A percentile compares a stretch with the other conserved stretches of the same genome.
phyloP scores from a whole-genome alignment of 106 monocot species.

The Platanthera guangdongensis region DNA sequence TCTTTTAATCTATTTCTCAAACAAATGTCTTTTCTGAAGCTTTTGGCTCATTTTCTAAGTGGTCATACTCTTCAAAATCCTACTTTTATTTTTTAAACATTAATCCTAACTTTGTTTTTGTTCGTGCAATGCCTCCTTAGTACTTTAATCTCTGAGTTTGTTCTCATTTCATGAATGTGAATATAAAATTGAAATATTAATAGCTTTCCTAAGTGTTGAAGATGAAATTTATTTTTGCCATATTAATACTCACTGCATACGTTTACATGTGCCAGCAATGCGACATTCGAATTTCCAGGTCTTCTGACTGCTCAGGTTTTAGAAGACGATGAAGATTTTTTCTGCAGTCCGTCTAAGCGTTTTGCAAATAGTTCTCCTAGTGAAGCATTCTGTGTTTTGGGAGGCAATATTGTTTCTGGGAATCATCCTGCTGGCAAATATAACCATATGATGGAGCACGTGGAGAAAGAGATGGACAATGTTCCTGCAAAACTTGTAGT shows the following conservation, averaged over 20 bases:
- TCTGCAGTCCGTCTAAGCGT: constrained; percentile 19
- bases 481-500: constrained; percentile 14
- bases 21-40: not conserved
- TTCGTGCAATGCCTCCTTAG: not conserved
- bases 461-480: constrained; percentile 77
- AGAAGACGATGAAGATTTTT: constrained; percentile 79
- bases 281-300: constrained; percentile 54
- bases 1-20: not conserved
- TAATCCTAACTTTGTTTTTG: not conserved
- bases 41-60: not conserved
- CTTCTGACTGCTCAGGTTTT: constrained; percentile 55
- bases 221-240: not conserved
- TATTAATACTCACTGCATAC: not conserved
- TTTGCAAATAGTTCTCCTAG: constrained; percentile 15
- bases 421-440: constrained; percentile 25
- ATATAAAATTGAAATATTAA: not conserved
- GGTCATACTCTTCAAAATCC: not conserved
- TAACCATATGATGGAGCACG: constrained; percentile 32
- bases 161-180: not conserved
- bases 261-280: constrained; percentile 54
- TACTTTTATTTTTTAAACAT: not conserved
- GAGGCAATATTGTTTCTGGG: not conserved
- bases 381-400: constrained; percentile 21
- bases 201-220: not conserved
- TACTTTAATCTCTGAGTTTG: not conserved